Conservation (phyloP, 192 early-diverging fungal genomes). For the Pilobolus umbonatus region DNA sequence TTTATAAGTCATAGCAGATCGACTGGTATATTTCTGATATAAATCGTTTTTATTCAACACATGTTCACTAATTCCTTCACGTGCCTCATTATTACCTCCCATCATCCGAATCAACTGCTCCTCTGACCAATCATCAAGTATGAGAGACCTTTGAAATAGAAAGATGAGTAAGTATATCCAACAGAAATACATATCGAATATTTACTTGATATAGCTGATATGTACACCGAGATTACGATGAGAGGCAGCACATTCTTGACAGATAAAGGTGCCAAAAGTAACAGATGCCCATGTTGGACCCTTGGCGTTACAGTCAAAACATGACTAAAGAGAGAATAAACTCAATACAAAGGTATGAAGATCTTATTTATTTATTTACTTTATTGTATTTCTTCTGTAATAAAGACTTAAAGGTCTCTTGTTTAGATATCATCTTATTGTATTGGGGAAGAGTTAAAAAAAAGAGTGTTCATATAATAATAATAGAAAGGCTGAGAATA, state of each 20-base stretch:
- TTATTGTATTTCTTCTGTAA: not conserved
- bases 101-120: constrained; percentile 90
- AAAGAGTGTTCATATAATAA: not conserved
- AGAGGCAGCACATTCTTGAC: constrained; percentile 92
- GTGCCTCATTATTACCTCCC: constrained; percentile 75
- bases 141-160: constrained; percentile 59
- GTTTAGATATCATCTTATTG: no score
- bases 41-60: constrained; percentile 57
- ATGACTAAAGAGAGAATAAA: constrained; percentile 44
- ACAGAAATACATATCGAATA: not conserved
- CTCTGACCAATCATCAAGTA: constrained; percentile 88
- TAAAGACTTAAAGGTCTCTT: not conserved
- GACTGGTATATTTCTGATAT: constrained; percentile 76
- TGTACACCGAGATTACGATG: constrained; percentile 97
- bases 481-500: not conserved
- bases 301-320: constrained; percentile 93
- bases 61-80: constrained; percentile 49
- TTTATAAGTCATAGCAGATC: constrained; percentile 77
- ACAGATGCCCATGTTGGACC: constrained; percentile 94
- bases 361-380: not conserved
- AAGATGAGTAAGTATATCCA: not conserved
- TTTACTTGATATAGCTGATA: constrained; percentile 59
- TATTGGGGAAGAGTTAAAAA: no score
- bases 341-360: not conserved
- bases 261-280: constrained; percentile 92